Percentiles rank a stretch among this genome's conserved stretches.
Conservation (phyloP, 2,329 filamentous ascomycete genomes). For the Venturiaceae sp. region DNA sequence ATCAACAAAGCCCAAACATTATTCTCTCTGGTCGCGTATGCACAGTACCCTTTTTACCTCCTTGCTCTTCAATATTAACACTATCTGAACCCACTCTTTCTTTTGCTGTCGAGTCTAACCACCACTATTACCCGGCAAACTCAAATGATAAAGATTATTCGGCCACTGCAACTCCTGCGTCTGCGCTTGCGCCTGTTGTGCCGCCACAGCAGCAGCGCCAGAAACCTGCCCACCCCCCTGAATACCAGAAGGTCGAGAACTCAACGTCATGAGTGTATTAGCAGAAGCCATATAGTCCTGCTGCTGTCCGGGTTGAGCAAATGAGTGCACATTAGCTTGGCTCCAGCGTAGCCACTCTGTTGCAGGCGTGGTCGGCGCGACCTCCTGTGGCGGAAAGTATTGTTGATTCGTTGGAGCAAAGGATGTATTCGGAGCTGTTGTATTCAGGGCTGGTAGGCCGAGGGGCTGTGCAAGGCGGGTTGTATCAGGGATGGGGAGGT, state of each 20-base stretch:
- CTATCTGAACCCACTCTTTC: no score
- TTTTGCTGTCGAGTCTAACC: no score
- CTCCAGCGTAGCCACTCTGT: conserved; percentile 6
- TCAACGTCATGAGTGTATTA: neutral
- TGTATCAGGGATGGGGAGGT: neutral
- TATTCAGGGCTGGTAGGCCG: neutral
- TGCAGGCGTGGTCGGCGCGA: neutral
- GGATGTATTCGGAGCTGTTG: neutral
- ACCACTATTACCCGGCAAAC: neutral
- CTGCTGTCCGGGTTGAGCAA: neutral
- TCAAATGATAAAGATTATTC: neutral
- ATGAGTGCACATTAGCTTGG: neutral
- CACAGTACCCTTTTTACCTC: no score
- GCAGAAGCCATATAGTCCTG: neutral
- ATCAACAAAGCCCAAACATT: no score
- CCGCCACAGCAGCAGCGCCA: neutral
- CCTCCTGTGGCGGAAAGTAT: neutral
- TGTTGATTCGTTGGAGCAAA: neutral
- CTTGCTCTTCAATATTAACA: no score
- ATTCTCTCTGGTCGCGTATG: no score
- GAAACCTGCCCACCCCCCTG: neutral
- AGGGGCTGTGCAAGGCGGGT: neutral
- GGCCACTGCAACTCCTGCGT: neutral
- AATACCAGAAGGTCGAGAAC: neutral
- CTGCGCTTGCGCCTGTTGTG: neutral